Percentiles rank a stretch among this genome's conserved stretches.
phyloP scores from a whole-genome alignment of 1,139 yeast genomes.

The Protomyces gravidus region DNA sequence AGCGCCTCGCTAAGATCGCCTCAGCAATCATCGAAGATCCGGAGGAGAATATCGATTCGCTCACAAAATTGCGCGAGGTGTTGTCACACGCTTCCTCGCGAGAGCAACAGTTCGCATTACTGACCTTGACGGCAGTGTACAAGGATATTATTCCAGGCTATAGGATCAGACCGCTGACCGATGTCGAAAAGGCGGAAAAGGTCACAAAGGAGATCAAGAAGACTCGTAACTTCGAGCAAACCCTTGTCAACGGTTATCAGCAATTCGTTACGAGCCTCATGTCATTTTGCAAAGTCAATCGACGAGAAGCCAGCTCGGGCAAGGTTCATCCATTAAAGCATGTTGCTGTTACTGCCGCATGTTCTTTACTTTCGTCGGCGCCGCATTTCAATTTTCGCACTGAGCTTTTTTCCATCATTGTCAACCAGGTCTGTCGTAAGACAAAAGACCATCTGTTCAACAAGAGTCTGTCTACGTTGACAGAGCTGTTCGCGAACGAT shows the following conservation, averaged over 20 bases:
- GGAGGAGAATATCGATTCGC: conserved; percentile 67
- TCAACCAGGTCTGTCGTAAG: conserved; percentile 60
- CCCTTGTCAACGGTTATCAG: conserved; percentile 63
- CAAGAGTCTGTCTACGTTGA: conserved; percentile 62
- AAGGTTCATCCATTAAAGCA: conserved; percentile 45
- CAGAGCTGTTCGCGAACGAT: conserved; percentile 60
- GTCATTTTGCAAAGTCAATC: conserved; percentile 7
- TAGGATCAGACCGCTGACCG: conserved; percentile 75
- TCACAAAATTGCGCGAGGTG: conserved; percentile 61
- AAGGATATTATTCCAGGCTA: conserved; percentile 78
- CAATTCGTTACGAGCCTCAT: conserved; percentile 58
- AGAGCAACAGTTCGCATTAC: conserved; percentile 66
- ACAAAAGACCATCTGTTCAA: conserved; percentile 48
- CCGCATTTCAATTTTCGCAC: conserved; percentile 76
- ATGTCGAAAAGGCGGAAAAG: conserved; percentile 67
- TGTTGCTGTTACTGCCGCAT: conserved; percentile 68
- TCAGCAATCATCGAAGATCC: conserved; percentile 80
- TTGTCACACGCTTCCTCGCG: conserved; percentile 46
- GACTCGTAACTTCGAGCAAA: conserved; percentile 74
- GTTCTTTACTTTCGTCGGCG: conserved; percentile 65
- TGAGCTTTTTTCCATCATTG: conserved; percentile 63
- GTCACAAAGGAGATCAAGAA: conserved; percentile 76
- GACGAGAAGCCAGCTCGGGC: conserved; percentile 29
- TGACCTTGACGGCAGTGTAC: conserved; percentile 79
- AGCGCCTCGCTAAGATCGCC: conserved; percentile 77